Evolutionary conservation across 2,329 filamentous ascomycete genomes (phyloP).

Genomic region (Fusarium foetens): DNA sequence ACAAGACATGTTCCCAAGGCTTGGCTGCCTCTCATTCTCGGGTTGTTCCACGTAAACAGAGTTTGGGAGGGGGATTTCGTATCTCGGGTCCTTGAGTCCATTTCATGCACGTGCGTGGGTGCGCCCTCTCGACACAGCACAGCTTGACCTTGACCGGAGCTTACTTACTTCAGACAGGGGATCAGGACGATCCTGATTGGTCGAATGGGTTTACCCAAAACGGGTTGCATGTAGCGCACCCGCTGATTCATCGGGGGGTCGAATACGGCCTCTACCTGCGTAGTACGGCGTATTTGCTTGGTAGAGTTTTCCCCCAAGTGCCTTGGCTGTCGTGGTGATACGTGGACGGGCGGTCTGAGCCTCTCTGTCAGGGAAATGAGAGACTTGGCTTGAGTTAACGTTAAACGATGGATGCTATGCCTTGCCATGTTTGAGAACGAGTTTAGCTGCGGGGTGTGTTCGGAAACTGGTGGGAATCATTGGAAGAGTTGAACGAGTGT

Average conservation of each 20-base stretch:
- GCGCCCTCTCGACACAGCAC: background rate
- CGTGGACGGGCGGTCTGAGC: constrained; percentile 33
- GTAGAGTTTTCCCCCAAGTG: background rate
- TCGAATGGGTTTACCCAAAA: constrained; percentile 2
- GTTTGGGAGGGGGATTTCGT: constrained; percentile 38
- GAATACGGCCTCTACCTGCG: background rate
- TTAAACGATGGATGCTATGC: constrained; percentile 1
- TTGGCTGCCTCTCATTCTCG: constrained; percentile 13
- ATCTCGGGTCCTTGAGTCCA: constrained; percentile 34
- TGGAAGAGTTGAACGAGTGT: background rate
- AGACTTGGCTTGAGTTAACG: background rate
- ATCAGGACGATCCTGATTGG: background rate
- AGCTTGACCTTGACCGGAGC: background rate
- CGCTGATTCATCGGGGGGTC: background rate
- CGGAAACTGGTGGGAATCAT: constrained; percentile 1
- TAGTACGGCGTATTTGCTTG: constrained; percentile 19
- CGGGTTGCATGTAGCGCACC: background rate
- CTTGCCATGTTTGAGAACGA: background rate
- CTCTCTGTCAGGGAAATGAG: constrained; percentile 24
- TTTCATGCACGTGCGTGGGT: constrained; percentile 19
- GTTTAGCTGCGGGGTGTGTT: background rate
- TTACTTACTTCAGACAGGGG: constrained; percentile 1
- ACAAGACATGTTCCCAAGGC: constrained; percentile 1
- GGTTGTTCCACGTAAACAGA: constrained; percentile 4
- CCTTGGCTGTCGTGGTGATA: constrained; percentile 11